Conservation (phyloP, 1,139 yeast species). For the Candida sp. region DNA sequence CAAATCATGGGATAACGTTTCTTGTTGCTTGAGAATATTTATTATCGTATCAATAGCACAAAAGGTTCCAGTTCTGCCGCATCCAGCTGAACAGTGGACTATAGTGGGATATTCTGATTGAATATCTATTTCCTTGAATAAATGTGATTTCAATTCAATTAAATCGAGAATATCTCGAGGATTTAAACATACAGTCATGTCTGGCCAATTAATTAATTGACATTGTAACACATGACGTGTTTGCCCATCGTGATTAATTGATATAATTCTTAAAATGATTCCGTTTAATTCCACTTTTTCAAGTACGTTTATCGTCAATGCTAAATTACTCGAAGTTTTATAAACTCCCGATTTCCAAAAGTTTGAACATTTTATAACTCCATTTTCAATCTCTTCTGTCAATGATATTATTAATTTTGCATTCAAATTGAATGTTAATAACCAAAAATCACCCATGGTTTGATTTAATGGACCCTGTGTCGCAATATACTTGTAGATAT, state of each 20-base stretch:
- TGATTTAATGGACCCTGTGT: conserved; percentile 83
- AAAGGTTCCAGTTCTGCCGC: conserved; percentile 90
- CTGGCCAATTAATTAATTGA: conserved; percentile 53
- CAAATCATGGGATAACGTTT: conserved; percentile 26
- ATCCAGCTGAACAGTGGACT: conserved; percentile 90
- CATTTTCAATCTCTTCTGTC: conserved; percentile 51
- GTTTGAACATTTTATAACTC: conserved; percentile 53
- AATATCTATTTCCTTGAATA: conserved; percentile 16
- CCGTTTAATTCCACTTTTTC: conserved; percentile 13
- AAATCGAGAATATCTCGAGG: conserved; percentile 41
- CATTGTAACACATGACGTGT: conserved; percentile 40
- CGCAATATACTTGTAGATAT: conserved; percentile 56
- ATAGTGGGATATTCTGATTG: conserved; percentile 40
- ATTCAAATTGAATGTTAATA: conserved; percentile 49
- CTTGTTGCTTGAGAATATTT: conserved; percentile 29
- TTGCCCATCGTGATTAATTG: conserved; percentile 20
- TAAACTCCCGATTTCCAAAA: conserved; percentile 51
- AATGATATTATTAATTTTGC: conserved; percentile 44
- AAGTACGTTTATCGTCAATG: conserved; percentile 26
- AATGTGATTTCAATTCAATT: conserved; percentile 32
- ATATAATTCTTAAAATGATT: conserved; percentile 34
- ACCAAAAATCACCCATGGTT: conserved; percentile 82
- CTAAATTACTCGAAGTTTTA: conserved; percentile 29
- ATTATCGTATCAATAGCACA: conserved; percentile 70
- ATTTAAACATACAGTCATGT: conserved; percentile 41